These are phyloP conservation scores for Calonectria naviculata DNA, from an alignment of 2,329 filamentous ascomycete species.

Conservation along the genomic window DNA sequence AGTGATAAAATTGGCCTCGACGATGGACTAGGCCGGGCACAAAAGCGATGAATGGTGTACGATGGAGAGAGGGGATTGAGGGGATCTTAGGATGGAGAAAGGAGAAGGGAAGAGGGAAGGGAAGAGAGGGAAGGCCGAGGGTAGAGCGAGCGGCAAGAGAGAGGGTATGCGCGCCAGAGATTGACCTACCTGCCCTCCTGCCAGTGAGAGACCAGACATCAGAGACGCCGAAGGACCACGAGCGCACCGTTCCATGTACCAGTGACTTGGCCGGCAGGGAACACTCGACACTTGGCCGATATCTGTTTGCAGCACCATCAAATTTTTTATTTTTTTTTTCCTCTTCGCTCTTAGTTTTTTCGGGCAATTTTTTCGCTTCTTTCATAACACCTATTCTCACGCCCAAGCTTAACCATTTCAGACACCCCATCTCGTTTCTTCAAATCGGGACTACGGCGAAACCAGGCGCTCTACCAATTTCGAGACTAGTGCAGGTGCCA, in stretches of 20 bases:
- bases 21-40: not conserved
- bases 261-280: conserved; percentile 33
- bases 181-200: conserved; percentile 19
- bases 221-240: conserved; percentile 28
- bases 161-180: conserved; percentile 30
- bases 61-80: conserved; percentile 31
- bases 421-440: conserved; percentile 25
- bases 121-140: conserved; percentile 34
- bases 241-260: conserved; percentile 28
- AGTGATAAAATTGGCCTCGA: conserved; percentile 14
- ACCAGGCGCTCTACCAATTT: conserved; percentile 31
- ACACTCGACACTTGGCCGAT: conserved; percentile 35
- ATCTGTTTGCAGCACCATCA: conserved; percentile 39
- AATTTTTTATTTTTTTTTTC: conserved; percentile 29
- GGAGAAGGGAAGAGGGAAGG: conserved; percentile 35
- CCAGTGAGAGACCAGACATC: conserved; percentile 35
- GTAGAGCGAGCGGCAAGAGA: conserved; percentile 33
- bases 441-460: conserved; percentile 40
- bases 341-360: conserved; percentile 28
- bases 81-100: conserved; percentile 32
- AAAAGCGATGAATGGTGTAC: conserved; percentile 26
- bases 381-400: conserved; percentile 19
- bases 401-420: conserved; percentile 6
- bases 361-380: conserved; percentile 30
- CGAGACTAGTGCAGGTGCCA: conserved; percentile 37